A percentile compares a stretch with the other conserved stretches of the same genome.
Conservation (phyloP, 2,329 filamentous ascomycete genomes). For the Cytospora piceicola region DNA sequence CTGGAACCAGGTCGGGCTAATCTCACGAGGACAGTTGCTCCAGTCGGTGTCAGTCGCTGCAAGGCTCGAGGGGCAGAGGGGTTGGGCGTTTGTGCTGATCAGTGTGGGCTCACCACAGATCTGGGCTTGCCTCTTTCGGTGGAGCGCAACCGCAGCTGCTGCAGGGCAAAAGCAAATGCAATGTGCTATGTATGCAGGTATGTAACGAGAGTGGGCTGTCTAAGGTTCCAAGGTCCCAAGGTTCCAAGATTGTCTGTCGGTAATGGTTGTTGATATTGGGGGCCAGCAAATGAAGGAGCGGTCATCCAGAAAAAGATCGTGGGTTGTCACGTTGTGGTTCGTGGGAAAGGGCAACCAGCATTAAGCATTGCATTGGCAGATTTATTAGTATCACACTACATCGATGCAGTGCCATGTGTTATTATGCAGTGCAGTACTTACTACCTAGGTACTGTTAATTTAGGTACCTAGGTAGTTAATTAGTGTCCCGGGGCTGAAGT, state of each 20-base stretch:
- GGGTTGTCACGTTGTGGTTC: constrained; percentile 28
- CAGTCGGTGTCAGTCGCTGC: background rate
- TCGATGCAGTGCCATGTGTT: background rate
- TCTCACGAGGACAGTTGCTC: background rate
- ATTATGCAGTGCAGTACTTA: too few relatives aligned
- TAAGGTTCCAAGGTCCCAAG: background rate
- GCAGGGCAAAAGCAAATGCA: background rate
- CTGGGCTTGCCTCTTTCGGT: background rate
- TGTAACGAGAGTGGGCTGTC: constrained; percentile 2
- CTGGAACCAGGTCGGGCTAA: background rate
- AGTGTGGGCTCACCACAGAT: background rate
- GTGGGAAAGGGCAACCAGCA: constrained; percentile 8
- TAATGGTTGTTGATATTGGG: background rate
- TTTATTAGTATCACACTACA: background rate
- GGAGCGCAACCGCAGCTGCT: background rate
- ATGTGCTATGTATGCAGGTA: constrained; percentile 11
- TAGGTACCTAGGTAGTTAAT: too few relatives aligned
- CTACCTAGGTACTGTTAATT: too few relatives aligned
- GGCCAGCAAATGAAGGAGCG: constrained; percentile 8
- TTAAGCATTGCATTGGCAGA: too few relatives aligned
- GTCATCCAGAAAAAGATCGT: constrained; percentile 22
- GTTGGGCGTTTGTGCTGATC: background rate
- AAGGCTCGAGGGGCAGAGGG: constrained; percentile 1
- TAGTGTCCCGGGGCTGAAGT: too few relatives aligned
- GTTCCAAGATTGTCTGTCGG: constrained; percentile 7